Evolutionary conservation across 106 monocot species (phyloP).

Genomic region (Triglochin maritima): DNA sequence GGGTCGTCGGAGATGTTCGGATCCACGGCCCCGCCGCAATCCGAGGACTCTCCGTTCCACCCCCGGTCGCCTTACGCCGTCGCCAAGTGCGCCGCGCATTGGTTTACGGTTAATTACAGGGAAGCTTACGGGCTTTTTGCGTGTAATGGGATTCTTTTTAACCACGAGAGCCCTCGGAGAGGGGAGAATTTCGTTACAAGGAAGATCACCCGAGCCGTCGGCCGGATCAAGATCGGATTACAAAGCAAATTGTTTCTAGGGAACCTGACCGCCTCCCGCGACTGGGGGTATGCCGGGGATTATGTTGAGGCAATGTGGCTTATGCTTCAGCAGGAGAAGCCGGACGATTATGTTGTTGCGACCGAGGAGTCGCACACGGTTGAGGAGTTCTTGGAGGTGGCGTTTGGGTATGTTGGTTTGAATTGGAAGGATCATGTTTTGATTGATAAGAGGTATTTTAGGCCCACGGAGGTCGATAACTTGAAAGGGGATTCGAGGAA

Average conservation of each 20-base stretch:
- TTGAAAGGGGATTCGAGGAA: conserved; percentile 79
- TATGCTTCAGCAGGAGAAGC: conserved; percentile 91
- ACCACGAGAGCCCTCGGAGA: conserved; percentile 85
- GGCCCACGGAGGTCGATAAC: conserved; percentile 89
- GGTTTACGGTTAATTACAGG: conserved; percentile 97
- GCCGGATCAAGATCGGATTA: conserved; percentile 71
- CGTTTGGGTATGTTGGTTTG: conserved; percentile 68
- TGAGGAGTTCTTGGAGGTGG: conserved; percentile 74
- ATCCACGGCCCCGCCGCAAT: conserved; percentile 89
- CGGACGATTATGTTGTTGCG: conserved; percentile 85
- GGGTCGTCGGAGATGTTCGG: conserved; percentile 99
- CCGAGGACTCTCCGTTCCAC: conserved; percentile 74
- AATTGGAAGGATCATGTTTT: conserved; percentile 93
- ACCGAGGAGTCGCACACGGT: conserved; percentile 92
- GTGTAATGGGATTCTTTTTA: conserved; percentile 95
- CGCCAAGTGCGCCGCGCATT: conserved; percentile 89
- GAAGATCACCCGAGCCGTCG: conserved; percentile 96
- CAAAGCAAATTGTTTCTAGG: conserved; percentile 89
- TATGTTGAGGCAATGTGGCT: conserved; percentile 99
- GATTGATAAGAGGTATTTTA: conserved; percentile 83
- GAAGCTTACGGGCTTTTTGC: conserved; percentile 91
- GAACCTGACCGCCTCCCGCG: conserved; percentile 75
- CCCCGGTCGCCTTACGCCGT: conserved; percentile 95
- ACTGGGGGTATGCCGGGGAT: conserved; percentile 97
- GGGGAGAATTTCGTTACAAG: conserved; percentile 98